These are phyloP conservation scores for Sinapis alba DNA, from an alignment of 441 rosid genomes.

Conservation along the genomic window DNA sequence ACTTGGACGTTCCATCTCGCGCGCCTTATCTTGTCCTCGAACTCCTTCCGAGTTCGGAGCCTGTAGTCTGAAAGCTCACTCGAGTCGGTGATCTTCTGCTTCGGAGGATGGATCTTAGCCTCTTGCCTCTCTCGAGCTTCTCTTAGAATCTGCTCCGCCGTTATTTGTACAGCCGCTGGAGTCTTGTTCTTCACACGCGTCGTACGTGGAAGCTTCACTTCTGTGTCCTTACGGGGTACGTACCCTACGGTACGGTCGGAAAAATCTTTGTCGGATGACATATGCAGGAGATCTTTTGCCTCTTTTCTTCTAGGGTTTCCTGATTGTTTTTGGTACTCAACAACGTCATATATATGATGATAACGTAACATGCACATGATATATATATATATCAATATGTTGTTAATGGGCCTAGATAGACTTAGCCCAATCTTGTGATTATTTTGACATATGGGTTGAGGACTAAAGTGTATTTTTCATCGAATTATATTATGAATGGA, in stretches of 20 bases:
- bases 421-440: not conserved
- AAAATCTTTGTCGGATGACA: not conserved
- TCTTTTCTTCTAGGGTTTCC: not conserved
- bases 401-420: not conserved
- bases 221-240: not conserved
- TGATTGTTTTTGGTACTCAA: not conserved
- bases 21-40: not conserved
- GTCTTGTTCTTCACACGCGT: not conserved
- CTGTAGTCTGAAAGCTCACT: constrained; percentile 6
- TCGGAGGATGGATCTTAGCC: not conserved
- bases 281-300: not conserved
- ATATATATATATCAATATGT: not conserved
- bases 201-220: not conserved
- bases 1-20: not conserved
- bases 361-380: not conserved
- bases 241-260: not conserved
- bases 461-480: too few species aligned
- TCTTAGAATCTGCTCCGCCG: not conserved
- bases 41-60: not conserved
- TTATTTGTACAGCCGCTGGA: not conserved
- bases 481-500: too few species aligned
- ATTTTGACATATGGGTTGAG: too few species aligned
- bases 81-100: not conserved
- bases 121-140: constrained; percentile 18
- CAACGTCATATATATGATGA: not conserved